Evolutionary conservation across 2,329 filamentous ascomycete genomes (phyloP), one percentile per base, ranked within the genome.

Genomic region (Berkeleyomyces basicola): DNA sequence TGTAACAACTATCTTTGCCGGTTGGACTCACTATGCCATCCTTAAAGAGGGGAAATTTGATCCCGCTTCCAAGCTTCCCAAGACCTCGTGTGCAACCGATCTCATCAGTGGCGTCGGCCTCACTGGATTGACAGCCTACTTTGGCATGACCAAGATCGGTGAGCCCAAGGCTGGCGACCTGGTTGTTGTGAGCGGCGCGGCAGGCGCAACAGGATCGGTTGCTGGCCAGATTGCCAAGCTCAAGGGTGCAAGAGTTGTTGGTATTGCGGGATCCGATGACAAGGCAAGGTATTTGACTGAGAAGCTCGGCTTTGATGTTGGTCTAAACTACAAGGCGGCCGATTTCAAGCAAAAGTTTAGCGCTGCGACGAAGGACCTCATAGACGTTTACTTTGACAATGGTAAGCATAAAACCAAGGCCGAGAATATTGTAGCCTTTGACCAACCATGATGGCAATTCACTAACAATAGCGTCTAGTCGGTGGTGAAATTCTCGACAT

Each of bases 221-320:
- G 87, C 82, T 0, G 87, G 86, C 0, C 88, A 92, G 73, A 88
- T 91, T 67, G 86, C 86, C 16, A 90, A 88, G 76, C 74, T 89
- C 61, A 82, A 83, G 71, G 87, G 85, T 10, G 74, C 74, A 58
- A 67, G 77, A 2, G 82, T 88, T 10, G 72, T 86, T 31, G 86
- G 85, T 5, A 77, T 88, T 65, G 84, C 84, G 0, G 86, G 86
- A 0, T 79, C 77, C 61, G 78, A 82, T 43, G 82, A 85, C 44
- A 89, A 89, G 74, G 87, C 82, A 67, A 72, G 75, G 59, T 88
- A 85, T 78, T 71, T 90, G 66, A 79, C 75, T 2, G 73, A 80
- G 65, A 81, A 84, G 68, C 73, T 88, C 33, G 84, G 85, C 1
- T 86, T 86, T 65, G 85, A 88, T 68, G 78, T 75, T 7, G 84